Evolutionary conservation across 305 asterid species (phyloP), one percentile per base, ranked within the genome.

Genomic region (Ilex paraguariensis): DNA sequence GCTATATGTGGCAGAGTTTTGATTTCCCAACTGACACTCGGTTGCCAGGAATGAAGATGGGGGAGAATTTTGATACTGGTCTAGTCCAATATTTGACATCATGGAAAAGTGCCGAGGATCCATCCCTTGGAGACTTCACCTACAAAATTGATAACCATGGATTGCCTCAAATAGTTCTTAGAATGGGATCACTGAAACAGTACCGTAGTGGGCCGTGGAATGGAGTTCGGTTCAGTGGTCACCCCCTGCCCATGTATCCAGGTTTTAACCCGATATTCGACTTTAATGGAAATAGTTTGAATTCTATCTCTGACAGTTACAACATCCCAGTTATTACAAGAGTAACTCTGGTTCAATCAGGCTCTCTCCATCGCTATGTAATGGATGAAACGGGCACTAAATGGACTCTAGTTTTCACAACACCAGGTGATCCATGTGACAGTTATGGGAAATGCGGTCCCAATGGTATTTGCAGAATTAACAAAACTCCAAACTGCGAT

Each of bases 21-120:
- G 73, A 78, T 63, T 70, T 33, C 52, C 83, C 80, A 8, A 13
- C 71, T 45, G 67, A 71, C 44, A 78, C 80, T 10, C 63, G 58
- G 31, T 44, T 74, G 33, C 78, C 78, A 6, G 74, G 77, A 11
- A 74, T 75, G 83, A 74, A 68, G 21, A 28, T 71, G n/a, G 75
- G 78, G 2, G 2, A 45, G 49, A 64, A 62, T 16, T 68, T 65
- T 3, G 59, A 9, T 1, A 70, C 70, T 3, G 70, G 73, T 4
- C 28, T 5, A n/a, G 70, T 66, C 16, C 48, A 31, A 33, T 70
- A 49, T 5, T 21, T 70, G 0, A 12, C 73, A 7, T 63, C 76
- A 0, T 74, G 75, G 78, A 71, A 66, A 45, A 60, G 50, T 10
- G 21, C 42, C 0, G 66, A 64, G 0, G 76, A 78, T 70, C 83